phyloP scores from a whole-genome alignment of 2,329 filamentous ascomycete species.

The Xylariales sp. region DNA sequence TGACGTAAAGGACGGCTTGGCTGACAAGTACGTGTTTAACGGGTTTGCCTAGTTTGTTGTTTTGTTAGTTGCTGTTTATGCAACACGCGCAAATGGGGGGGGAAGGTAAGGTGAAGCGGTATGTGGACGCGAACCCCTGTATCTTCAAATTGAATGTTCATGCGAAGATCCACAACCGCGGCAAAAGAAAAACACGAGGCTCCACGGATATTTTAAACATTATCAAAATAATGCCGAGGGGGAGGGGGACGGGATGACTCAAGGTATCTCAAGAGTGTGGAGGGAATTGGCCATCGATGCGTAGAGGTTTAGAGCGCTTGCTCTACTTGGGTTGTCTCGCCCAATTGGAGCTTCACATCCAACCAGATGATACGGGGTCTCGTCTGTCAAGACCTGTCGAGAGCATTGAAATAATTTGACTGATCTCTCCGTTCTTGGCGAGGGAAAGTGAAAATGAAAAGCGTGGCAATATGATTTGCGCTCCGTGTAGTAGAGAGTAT shows the following conservation, averaged over 20 bases:
- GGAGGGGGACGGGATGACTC: constrained; percentile 5
- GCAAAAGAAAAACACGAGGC: constrained; percentile 7
- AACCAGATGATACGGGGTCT: too few species aligned
- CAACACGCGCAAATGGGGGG: constrained; percentile 20
- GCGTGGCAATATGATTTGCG: too few species aligned
- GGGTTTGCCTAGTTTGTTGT: constrained; percentile 71
- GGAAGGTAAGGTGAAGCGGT: constrained; percentile 7
- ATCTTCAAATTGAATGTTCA: constrained; percentile 22
- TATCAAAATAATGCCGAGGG: constrained; percentile 9
- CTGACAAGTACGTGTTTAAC: constrained; percentile 89
- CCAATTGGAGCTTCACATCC: too few species aligned
- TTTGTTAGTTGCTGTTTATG: constrained; percentile 43
- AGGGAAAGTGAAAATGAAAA: too few species aligned
- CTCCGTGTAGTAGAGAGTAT: background rate
- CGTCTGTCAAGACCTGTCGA: too few species aligned
- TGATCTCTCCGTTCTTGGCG: too few species aligned
- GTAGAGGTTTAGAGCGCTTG: too few species aligned
- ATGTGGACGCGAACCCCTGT: constrained; percentile 24
- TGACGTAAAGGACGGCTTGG: constrained; percentile 87
- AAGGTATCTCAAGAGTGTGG: too few species aligned
- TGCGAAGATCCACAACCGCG: constrained; percentile 27
- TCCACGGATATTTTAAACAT: constrained; percentile 9
- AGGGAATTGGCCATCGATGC: too few species aligned
- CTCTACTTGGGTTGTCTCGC: too few species aligned
- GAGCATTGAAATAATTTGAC: too few species aligned